Evolutionary conservation across 1,284 basidiomycete genomes (phyloP), one percentile per base, ranked within the genome.

Genomic region (Apiotrichum montevideense): DNA sequence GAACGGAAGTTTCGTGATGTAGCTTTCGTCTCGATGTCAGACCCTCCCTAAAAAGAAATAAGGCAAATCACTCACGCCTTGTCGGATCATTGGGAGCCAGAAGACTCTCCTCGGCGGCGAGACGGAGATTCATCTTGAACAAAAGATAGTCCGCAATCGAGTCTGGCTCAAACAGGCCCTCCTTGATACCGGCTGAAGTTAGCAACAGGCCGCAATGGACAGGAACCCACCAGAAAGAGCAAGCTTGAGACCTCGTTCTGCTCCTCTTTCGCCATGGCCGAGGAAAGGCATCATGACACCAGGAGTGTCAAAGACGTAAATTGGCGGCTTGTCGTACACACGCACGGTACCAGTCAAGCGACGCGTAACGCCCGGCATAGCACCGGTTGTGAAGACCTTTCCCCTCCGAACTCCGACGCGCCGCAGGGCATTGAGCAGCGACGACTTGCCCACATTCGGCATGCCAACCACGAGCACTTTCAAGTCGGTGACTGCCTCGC

Each of bases 361-460:
- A 46, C 87, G 85, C 8, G 93, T 97, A 64, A 90, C 81, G 10
- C 93, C 93, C 0, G 95, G 92, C 70, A 88, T 84, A 1, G 90
- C 85, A 13, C 90, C 93, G 0, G 92, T 96, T 56, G 84, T 84
- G 55, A 97, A 83, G 1, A 92, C 93, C 77, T 98, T 97, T 14
- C 57, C 85, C 71, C 90, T 91, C 60, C 84, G 81, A 35, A 95
- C 88, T 4, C 94, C 95, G 60, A 87, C 86, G 66, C 86, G 85
- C 44, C 96, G 83, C n/a, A 98, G 80, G 0, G 89, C 85, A 71
- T 98, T 98, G 13, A 98, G 79, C 51, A 98, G 77, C 3, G 90
- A 93, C 34, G 92, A 96, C 78, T 98, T 99, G 49, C 96, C 96
- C 44, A 98, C 93, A 72, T 98, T 98, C 4, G 95, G 95, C 95